Conservation (phyloP, 257 asterid genomes). For the Solanum stenotomum region DNA sequence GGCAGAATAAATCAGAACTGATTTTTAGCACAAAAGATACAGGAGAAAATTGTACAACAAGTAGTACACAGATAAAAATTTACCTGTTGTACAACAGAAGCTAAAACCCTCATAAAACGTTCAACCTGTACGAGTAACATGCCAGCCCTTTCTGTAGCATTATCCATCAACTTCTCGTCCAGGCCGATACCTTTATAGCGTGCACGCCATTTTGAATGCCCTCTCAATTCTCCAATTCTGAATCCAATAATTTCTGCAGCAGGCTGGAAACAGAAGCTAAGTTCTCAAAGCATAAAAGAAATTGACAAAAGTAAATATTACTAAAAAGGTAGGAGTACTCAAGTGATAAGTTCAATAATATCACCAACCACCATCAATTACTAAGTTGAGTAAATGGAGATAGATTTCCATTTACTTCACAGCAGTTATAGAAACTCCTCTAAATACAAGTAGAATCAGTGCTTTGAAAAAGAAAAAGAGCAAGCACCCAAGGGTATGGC, state of each 20-base stretch:
- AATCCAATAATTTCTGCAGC: conserved; percentile 95
- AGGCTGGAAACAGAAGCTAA: conserved; percentile 59
- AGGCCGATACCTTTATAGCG: conserved; percentile 77
- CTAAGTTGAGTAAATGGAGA: not conserved
- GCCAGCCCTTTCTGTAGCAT: conserved; percentile 85
- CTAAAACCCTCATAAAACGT: conserved; percentile 64
- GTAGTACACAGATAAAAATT: not conserved
- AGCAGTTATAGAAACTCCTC: not conserved
- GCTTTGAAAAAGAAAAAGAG: not conserved
- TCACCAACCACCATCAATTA: not conserved
- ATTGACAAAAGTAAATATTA: not conserved
- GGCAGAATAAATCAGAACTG: not conserved
- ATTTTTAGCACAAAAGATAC: not conserved
- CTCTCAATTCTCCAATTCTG: conserved; percentile 90
- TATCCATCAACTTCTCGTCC: conserved; percentile 72
- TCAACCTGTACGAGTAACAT: conserved; percentile 76
- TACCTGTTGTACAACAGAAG: conserved; percentile 94
- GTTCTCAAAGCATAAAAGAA: conserved; percentile 12
- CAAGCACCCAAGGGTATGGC: not conserved
- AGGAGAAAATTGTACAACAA: not conserved
- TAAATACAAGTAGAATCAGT: not conserved
- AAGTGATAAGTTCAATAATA: not conserved
- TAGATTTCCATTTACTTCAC: not conserved
- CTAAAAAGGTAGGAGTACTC: not conserved
- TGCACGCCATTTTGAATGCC: conserved; percentile 95